Base-by-base conservation (phyloP, 2,329 filamentous ascomycete species). In the Colletotrichum cordylinicola region DNA sequence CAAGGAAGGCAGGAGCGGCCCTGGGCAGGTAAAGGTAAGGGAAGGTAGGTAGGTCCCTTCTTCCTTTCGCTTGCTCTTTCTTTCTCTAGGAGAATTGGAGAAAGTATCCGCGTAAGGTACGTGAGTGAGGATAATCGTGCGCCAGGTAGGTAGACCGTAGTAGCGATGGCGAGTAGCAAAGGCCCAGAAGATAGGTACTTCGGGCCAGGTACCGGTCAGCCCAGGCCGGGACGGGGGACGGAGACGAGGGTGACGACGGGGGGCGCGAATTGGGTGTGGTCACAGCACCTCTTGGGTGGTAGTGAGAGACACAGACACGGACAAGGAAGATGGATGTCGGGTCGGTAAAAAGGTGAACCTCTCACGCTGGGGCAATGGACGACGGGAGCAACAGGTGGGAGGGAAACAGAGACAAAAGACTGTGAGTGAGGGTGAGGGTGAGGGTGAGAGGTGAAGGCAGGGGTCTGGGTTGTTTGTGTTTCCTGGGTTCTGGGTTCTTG, bases 201-300 rank as follows among this genome's bases (percentile, higher is more conserved):
- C 56, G 66, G 56, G 27, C 39, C 58, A 68, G 58, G 69, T 68
- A 72, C 73, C 64, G 70, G 21, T 52, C 56, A 75, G 73, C 35
- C 62, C 56, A 67, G 62, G 69, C 52, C 72, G 68, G 72, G 60
- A 70, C 52, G 61, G 72, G 72, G 60, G 37, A 70, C 21, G 55
- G 33, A 9, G 70, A 69, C 61, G 61, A 64, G 61, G 61, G 35
- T 43, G 35, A 64, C 18, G 33, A 21, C 24, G 33, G 35, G 65
- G 65, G 48, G 16, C 72, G 72, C 43, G 60, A 61, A 58, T 72
- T 48, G 69, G 60, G 60, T 56, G 43, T 65, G 58, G 62, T 66
- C 66, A 68, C 66, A 60, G 66, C 66, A 68, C 66, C 52, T 68
- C 66, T 58, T 67, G 65, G 65, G 58, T 48, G 27, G 10, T 27